A percentile compares a stretch with the other conserved stretches of the same genome.
These are phyloP conservation scores for Vaccinium vitisidaea DNA, from an alignment of 148 eudicot species.

Conservation along the genomic window DNA sequence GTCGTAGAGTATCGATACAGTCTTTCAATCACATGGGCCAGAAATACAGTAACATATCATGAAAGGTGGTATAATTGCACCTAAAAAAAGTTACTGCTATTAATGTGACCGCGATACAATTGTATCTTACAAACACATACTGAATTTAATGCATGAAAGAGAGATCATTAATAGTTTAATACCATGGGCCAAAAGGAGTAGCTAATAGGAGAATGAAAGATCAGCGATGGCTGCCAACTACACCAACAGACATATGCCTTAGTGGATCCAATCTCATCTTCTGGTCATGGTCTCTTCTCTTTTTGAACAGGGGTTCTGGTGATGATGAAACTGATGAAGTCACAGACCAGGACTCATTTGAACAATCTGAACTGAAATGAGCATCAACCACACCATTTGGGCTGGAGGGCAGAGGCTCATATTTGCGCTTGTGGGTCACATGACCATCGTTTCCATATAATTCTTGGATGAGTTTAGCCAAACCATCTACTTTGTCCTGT, in stretches of 20 bases:
- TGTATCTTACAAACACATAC: conserved; percentile 19
- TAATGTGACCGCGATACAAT: conserved; percentile 15
- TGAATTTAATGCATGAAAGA: conserved; percentile 11
- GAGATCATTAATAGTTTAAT: conserved; percentile 11
- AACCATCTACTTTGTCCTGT: conserved; percentile 64
- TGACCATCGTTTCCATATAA: conserved; percentile 20
- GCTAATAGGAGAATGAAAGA: conserved; percentile 18
- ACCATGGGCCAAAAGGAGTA: conserved; percentile 30
- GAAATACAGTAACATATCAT: conserved; percentile 21
- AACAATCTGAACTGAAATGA: conserved; percentile 41
- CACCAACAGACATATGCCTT: conserved; percentile 21
- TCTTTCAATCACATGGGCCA: conserved; percentile 28
- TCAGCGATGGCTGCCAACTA: conserved; percentile 22
- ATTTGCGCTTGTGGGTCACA: conserved; percentile 42
- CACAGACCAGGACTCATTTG: conserved; percentile 39
- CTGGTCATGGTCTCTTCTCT: conserved; percentile 40
- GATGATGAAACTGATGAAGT: conserved; percentile 34
- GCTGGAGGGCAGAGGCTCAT: conserved; percentile 35
- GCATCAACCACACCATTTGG: conserved; percentile 54
- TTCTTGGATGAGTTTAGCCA: conserved; percentile 53
- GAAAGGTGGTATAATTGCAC: conserved; percentile 24
- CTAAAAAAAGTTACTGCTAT: not conserved
- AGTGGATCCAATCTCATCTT: conserved; percentile 37
- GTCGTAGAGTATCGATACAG: conserved; percentile 12
- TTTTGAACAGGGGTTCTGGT: conserved; percentile 46